Conservation (phyloP, 2,329 filamentous ascomycete species). For the Sphaerostilbella broomeana region DNA sequence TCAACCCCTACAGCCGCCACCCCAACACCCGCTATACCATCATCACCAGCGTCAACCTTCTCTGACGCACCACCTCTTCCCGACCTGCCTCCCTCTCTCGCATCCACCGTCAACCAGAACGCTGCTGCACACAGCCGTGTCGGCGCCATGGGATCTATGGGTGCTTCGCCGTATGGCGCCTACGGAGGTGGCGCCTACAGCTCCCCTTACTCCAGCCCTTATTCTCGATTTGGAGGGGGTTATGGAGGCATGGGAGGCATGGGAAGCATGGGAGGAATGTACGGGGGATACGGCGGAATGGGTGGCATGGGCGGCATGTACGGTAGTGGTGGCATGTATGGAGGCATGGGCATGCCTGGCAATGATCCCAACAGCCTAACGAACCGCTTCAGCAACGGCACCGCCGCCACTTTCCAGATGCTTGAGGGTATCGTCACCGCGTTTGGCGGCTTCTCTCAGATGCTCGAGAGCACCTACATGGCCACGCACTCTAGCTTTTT, state of each 20-base stretch:
- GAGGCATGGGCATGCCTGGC: slow-evolving; percentile 41
- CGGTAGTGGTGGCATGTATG: slow-evolving; percentile 37
- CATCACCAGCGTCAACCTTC: slow-evolving; percentile 21
- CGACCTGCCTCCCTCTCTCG: slow-evolving; percentile 70
- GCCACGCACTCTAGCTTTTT: slow-evolving; percentile 98
- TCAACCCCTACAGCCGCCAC: slow-evolving; percentile 36
- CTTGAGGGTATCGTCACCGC: slow-evolving; percentile 94
- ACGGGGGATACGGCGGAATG: slow-evolving; percentile 34
- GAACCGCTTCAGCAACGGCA: slow-evolving; percentile 91
- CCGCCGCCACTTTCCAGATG: slow-evolving; percentile 95
- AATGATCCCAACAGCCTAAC: slow-evolving; percentile 92
- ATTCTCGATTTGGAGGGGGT: slow-evolving; percentile 39
- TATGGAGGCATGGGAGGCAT: slow-evolving; percentile 26
- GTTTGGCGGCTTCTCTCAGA: slow-evolving; percentile 96
- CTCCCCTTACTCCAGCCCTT: slow-evolving; percentile 35
- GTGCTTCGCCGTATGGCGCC: slow-evolving; percentile 44
- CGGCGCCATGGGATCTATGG: slow-evolving; percentile 31
- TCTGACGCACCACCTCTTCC: slow-evolving; percentile 63
- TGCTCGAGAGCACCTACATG: slow-evolving; percentile 99
- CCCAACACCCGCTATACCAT: slow-evolving; percentile 34
- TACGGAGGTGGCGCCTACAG: slow-evolving; percentile 34
- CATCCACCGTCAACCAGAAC: slow-evolving; percentile 77
- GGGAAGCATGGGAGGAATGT: too few relatives aligned
- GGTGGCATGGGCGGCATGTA: slow-evolving; percentile 36
- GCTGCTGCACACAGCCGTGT: slow-evolving; percentile 69